Conservation (phyloP, 2,329 filamentous ascomycete genomes). For the Mycosphaerella sp. region DNA sequence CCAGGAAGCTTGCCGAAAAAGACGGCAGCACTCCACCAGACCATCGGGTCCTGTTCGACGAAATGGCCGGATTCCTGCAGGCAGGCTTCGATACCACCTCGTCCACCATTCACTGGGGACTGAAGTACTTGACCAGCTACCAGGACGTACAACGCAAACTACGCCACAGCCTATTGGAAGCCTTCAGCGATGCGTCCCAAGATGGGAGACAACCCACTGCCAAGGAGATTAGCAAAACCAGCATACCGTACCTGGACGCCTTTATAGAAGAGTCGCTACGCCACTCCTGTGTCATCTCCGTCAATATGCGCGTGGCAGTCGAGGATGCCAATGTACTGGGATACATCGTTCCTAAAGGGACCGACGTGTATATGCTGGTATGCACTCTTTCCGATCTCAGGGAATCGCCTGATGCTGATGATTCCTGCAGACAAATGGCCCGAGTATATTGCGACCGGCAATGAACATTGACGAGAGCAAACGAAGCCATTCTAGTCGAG, state of each 20-base stretch:
- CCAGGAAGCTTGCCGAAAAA: slow-evolving; percentile 31
- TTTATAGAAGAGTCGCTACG: slow-evolving; percentile 7
- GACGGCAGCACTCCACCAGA: slow-evolving; percentile 22
- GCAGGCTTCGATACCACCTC: slow-evolving; percentile 43
- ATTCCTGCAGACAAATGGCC: background rate
- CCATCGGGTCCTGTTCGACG: slow-evolving; percentile 20
- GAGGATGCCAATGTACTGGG: slow-evolving; percentile 2
- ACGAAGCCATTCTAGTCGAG: slow-evolving; percentile 1
- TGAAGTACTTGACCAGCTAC: slow-evolving; percentile 37
- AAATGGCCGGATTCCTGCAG: slow-evolving; percentile 31
- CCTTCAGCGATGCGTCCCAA: background rate
- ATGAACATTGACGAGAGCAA: background rate
- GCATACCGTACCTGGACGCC: slow-evolving; percentile 8
- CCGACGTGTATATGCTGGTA: background rate
- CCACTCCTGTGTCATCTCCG: background rate
- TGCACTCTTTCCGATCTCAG: too few species aligned
- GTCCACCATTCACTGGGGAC: slow-evolving; percentile 37
- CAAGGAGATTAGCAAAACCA: background rate
- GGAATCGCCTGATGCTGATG: too few species aligned
- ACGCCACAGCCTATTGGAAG: background rate
- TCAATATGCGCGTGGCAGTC: slow-evolving; percentile 6
- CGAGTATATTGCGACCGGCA: background rate
- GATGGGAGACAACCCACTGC: background rate
- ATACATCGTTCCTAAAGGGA: slow-evolving; percentile 6
- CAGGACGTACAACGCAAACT: slow-evolving; percentile 42